These are phyloP conservation scores for Gastrolobium villosum DNA, from an alignment of 306 rosid genomes.

Conservation along the genomic window DNA sequence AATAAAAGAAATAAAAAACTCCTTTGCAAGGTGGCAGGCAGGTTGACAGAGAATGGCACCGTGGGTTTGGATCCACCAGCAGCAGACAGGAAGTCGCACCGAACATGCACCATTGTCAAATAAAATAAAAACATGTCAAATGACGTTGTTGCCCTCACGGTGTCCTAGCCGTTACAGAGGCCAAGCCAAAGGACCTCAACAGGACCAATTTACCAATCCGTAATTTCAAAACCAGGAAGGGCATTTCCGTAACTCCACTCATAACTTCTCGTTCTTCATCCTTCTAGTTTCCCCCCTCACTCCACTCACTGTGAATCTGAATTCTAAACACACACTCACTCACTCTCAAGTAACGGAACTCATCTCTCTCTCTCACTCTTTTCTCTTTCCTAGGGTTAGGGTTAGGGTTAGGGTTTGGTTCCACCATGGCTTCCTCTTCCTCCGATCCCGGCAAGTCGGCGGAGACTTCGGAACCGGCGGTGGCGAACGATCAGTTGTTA, in stretches of 20 bases:
- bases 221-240: constrained; percentile 54
- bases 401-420: constrained; percentile 58
- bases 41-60: neutral
- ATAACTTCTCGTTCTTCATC: constrained; percentile 24
- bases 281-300: constrained; percentile 50
- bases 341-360: constrained; percentile 28
- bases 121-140: constrained; percentile 47
- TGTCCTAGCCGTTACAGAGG: constrained; percentile 88
- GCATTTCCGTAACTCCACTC: constrained; percentile 47
- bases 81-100: constrained; percentile 59
- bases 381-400: constrained; percentile 16
- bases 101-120: constrained; percentile 50
- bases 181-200: neutral
- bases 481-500: constrained; percentile 70
- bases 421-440: constrained; percentile 89
- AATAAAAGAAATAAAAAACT: too few relatives aligned
- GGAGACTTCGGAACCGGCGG: constrained; percentile 52
- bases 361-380: constrained; percentile 27
- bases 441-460: constrained; percentile 79
- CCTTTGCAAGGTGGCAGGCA: too few relatives aligned
- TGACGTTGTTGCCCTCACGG: constrained; percentile 56
- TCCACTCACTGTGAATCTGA: constrained; percentile 40
- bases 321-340: too few relatives aligned
- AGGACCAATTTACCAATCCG: constrained; percentile 11
- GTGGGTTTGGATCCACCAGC: constrained; percentile 43